Evolutionary conservation across 306 rosid species (phyloP), one percentile per base, ranked within the genome.

Genomic region (Sindora glabra): DNA sequence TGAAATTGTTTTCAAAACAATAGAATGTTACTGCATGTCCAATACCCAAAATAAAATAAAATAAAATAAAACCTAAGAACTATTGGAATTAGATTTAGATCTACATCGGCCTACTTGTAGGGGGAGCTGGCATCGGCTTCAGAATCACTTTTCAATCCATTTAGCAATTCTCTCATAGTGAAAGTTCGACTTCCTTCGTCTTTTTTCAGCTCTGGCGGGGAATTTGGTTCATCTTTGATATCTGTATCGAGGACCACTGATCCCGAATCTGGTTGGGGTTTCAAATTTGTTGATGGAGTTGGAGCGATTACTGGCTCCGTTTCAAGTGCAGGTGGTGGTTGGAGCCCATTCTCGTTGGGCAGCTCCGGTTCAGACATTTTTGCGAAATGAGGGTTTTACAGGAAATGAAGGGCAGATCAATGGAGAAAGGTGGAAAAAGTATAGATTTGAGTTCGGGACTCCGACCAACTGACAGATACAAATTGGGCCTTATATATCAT

Each of bases 171-270:
- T 53, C 99, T 78, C 99, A 94, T 94, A 5, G 99, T 89, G 80
- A 94, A 94, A 3, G 99, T 89, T 41, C 97, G 90, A 70, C 64
- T 94, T 23, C 99, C 99, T 77, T 81, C 89, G 59, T 94, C 90
- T 50, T 84, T 84, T 18, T 80, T 79, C 59, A 94, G 81, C 74
- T 79, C 76, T 1, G 87, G 83, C 3, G 42, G 59, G 3, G 83
- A 34, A 46, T 8, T 18, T 12, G 21, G 58, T 3, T 68, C 65
- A 5, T 41, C 44, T 34, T 49, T 49, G 17, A 77, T 79, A 82
- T 82, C 84, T 47, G 70, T 26, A 29, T 58, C 75, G 38, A 45
- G 36, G 4, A 23, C 70, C 39, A 49, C 61, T 9, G 50, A 34
- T 61, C 34, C 66, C 1, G 24, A 13, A 48, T 57, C 44, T 4